These are phyloP conservation scores for Alternaria gansuensis DNA, from an alignment of 2,329 filamentous ascomycete species.

Conservation along the genomic window DNA sequence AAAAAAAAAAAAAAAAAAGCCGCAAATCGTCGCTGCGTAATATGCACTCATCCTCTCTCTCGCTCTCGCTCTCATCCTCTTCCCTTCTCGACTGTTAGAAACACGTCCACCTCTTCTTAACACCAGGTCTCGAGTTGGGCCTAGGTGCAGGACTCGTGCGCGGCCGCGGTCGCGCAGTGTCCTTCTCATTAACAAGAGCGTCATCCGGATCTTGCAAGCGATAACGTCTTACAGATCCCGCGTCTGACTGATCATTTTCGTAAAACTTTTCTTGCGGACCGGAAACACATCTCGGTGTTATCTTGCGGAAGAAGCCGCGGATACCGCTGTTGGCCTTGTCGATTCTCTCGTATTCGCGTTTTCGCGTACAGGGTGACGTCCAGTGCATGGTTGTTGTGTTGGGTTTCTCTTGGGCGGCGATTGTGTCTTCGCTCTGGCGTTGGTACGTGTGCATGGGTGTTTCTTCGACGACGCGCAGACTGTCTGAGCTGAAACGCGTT, in stretches of 20 bases:
- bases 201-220: constrained; percentile 42
- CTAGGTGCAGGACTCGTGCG: constrained; percentile 25
- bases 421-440: not conserved
- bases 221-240: constrained; percentile 51
- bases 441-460: constrained; percentile 19
- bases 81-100: constrained; percentile 27
- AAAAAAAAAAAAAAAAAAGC: constrained; percentile 27
- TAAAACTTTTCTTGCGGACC: constrained; percentile 48
- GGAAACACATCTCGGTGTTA: constrained; percentile 49
- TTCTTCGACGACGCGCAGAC: constrained; percentile 24
- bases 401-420: constrained; percentile 30
- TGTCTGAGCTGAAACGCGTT: constrained; percentile 33
- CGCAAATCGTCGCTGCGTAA: constrained; percentile 22
- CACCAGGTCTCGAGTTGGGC: constrained; percentile 9
- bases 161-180: constrained; percentile 24
- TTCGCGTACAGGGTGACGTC: constrained; percentile 49
- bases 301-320: constrained; percentile 43
- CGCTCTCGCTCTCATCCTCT: not conserved
- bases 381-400: constrained; percentile 49
- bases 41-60: constrained; percentile 1
- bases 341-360: constrained; percentile 50
- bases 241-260: constrained; percentile 48
- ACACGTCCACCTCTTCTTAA: constrained; percentile 40
- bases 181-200: constrained; percentile 32
- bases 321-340: constrained; percentile 52